Percentiles rank a stretch among this genome's conserved stretches.
These are phyloP conservation scores for Aspergillus hortae DNA, from an alignment of 2,329 filamentous ascomycete species.

Conservation along the genomic window DNA sequence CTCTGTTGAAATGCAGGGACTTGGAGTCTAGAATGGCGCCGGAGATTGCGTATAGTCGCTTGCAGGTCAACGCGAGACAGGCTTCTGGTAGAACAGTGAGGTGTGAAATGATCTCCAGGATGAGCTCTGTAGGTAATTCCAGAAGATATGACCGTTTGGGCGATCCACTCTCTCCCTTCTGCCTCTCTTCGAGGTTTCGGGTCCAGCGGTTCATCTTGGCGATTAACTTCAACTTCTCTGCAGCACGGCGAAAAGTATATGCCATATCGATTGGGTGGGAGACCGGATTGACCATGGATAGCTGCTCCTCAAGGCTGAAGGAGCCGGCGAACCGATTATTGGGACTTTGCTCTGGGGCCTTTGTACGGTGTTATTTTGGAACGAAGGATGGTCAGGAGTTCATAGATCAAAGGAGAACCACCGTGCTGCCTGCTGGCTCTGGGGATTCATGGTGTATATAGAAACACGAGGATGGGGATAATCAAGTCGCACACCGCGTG, in stretches of 20 bases:
- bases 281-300: constrained; percentile 14
- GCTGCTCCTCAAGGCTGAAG: not conserved
- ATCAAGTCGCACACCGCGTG: constrained; percentile 20
- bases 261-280: constrained; percentile 20
- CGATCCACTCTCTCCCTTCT: constrained; percentile 13
- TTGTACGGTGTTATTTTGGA: not conserved
- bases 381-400: constrained; percentile 6
- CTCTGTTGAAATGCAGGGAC: constrained; percentile 33
- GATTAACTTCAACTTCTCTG: constrained; percentile 26
- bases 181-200: constrained; percentile 12
- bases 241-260: constrained; percentile 27
- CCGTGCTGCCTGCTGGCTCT: constrained; percentile 10
- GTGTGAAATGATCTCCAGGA: constrained; percentile 36
- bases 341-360: not conserved
- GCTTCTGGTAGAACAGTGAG: constrained; percentile 33
- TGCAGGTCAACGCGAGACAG: constrained; percentile 37
- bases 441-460: constrained; percentile 24
- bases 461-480: constrained; percentile 7
- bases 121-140: constrained; percentile 36
- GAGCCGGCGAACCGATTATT: not conserved
- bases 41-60: constrained; percentile 33
- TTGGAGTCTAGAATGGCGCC: constrained; percentile 27
- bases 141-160: constrained; percentile 28
- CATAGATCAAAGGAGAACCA: constrained; percentile 14
- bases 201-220: constrained; percentile 28